Evolutionary conservation across 306 rosid genomes (phyloP), one percentile per base, ranked within the genome.

Genomic region (Lathyrus oleraceus): DNA sequence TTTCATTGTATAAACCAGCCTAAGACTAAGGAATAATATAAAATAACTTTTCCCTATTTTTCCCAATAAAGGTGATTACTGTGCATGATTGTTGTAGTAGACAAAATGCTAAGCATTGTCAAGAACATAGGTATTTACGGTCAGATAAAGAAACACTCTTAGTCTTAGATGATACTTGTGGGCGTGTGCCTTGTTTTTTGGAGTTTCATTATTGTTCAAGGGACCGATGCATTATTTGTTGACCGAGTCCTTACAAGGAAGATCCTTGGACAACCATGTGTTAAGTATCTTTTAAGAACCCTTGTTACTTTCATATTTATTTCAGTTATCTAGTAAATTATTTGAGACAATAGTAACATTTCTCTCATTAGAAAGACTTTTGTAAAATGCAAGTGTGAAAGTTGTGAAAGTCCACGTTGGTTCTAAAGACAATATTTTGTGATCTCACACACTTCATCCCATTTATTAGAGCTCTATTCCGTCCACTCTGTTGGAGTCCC

Each of bases 291-390:
- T 63, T 47, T 14, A 40, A 32, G 25, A 49, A 39, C 63, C 68
- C 53, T 51, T 45, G 45, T 63, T 21, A 71, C 14, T 66, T 57
- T 40, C 12, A 30, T 35, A 28, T 19, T 75, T 53, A 35, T 61
- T 57, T 67, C 19, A 30, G 49, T 27, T 38, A 25, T 71, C 40
- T 35, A 48, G 47, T 77, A 63, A 62, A 49, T 63, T 25, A 69
- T 67, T 47, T 61, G 45, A 56, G 57, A 32, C 43, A 43, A 72
- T 4, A 48, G n/a, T 72, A 19, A 25, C 40, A 68, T 51, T 51
- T 67, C 61, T 66, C 70, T 35, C 45, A 25, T 42, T 57, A 20
- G 39, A 57, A 57, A 57, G 39, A 27, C 38, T 57, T 27, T 3
- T 57, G 19, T 57, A 57, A 27, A 25, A 27, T 27, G 38, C 38